Conservation (phyloP, 805 yeast species). For the Cyberlindnera mrakii region DNA sequence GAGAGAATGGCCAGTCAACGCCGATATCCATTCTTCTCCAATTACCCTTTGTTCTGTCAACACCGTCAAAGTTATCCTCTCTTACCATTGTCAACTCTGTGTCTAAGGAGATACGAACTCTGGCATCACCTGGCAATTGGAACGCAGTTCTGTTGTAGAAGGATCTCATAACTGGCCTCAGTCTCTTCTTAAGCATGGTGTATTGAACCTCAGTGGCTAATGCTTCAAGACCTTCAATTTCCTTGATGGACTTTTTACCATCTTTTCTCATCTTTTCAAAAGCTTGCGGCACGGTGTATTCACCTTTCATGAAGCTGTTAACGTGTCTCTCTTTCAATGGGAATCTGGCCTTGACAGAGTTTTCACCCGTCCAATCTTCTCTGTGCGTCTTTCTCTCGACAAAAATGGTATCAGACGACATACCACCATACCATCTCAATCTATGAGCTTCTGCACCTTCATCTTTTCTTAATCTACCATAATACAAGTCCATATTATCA, state of each 20-base stretch:
- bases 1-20: conserved; percentile 90
- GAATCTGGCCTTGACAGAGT: conserved; percentile 97
- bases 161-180: conserved; percentile 92
- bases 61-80: conserved; percentile 94
- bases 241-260: conserved; percentile 80
- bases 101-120: conserved; percentile 96
- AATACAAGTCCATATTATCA: conserved; percentile 80
- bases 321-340: conserved; percentile 87
- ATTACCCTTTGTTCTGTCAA: conserved; percentile 81
- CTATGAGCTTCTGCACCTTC: conserved; percentile 99
- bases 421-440: conserved; percentile 98
- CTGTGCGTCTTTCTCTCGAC: conserved; percentile 97
- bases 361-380: conserved; percentile 99
- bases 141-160: conserved; percentile 98
- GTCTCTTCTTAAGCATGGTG: conserved; percentile 71
- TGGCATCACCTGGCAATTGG: conserved; percentile 98
- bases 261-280: conserved; percentile 91
- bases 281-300: conserved; percentile 79
- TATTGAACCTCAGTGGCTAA: conserved; percentile 92
- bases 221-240: conserved; percentile 87
- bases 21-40: conserved; percentile 99
- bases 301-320: conserved; percentile 77
- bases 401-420: conserved; percentile 86
- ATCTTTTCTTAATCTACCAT: conserved; percentile 90
- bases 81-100: conserved; percentile 96